Evolutionary conservation across 805 yeast genomes (phyloP).

Genomic region (Wickerhamomyces hampshirensis): DNA sequence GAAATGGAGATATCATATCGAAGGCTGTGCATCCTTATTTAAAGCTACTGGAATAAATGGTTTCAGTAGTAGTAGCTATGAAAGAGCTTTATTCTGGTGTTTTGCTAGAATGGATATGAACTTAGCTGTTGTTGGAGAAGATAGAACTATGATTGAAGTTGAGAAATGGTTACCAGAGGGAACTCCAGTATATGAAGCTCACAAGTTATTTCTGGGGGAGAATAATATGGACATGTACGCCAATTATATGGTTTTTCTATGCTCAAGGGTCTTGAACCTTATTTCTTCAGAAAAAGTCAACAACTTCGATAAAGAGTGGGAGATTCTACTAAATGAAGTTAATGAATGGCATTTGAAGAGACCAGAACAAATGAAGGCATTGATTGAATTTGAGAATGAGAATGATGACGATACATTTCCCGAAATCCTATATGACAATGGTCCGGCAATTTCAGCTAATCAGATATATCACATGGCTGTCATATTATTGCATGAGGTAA

Average conservation of each 20-base stretch:
- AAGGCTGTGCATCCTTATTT: slow-evolving; percentile 35
- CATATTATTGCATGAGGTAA: slow-evolving; percentile 34
- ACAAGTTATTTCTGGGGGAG: slow-evolving; percentile 22
- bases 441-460: slow-evolving; percentile 33
- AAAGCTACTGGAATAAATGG: slow-evolving; percentile 35
- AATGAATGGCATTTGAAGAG: slow-evolving; percentile 34
- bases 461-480: slow-evolving; percentile 36
- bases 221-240: slow-evolving; percentile 32
- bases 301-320: slow-evolving; percentile 35
- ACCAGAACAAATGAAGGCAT: slow-evolving; percentile 31
- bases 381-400: slow-evolving; percentile 25
- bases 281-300: slow-evolving; percentile 22
- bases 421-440: slow-evolving; percentile 30
- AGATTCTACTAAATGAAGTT: slow-evolving; percentile 34
- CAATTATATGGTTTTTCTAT: slow-evolving; percentile 35
- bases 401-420: slow-evolving; percentile 30
- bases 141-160: slow-evolving; percentile 31
- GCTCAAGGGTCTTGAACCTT: slow-evolving; percentile 33
- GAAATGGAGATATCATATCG: slow-evolving; percentile 35
- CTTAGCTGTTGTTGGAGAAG: slow-evolving; percentile 33
- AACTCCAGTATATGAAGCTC: slow-evolving; percentile 20
- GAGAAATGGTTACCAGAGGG: slow-evolving; percentile 32
- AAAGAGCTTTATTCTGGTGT: slow-evolving; percentile 39
- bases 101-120: slow-evolving; percentile 39
- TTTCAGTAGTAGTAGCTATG: slow-evolving; percentile 26